Evolutionary conservation across 805 yeast genomes (phyloP).

Genomic region (Maudiozyma pseudohumilis): DNA sequence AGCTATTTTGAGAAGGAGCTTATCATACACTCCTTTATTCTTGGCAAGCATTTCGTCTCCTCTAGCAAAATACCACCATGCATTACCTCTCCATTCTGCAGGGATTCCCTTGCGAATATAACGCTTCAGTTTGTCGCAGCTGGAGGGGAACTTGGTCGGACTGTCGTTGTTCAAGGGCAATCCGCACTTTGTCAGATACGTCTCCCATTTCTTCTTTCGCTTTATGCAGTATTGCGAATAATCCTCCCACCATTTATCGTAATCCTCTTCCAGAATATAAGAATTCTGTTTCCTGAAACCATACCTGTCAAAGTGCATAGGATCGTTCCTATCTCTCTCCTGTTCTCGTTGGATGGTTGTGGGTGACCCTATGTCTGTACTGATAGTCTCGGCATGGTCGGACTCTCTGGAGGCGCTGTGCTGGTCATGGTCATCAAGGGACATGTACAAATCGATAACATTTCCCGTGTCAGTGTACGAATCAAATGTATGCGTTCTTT

Average conservation of each 20-base stretch:
- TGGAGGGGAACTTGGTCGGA: constrained; percentile 67
- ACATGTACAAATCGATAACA: background rate
- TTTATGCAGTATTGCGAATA: constrained; percentile 54
- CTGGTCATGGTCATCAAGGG: background rate
- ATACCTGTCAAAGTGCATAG: constrained; percentile 52
- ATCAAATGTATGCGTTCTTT: background rate
- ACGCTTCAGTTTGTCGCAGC: constrained; percentile 65
- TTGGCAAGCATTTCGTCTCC: constrained; percentile 66
- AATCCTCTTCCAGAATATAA: constrained; percentile 44
- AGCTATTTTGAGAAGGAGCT: constrained; percentile 50
- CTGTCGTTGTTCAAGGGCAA: constrained; percentile 37
- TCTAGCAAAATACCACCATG: constrained; percentile 90
- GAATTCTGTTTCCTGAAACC: constrained; percentile 75
- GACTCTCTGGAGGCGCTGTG: background rate
- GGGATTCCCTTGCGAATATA: constrained; percentile 88
- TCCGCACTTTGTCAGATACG: constrained; percentile 57
- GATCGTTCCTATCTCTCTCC: constrained; percentile 3
- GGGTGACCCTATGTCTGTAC: constrained; percentile 1
- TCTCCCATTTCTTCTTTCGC: constrained; percentile 69
- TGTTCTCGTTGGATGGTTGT: constrained; percentile 6
- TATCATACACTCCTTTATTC: constrained; percentile 67
- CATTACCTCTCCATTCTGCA: constrained; percentile 93
- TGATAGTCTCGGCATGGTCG: background rate
- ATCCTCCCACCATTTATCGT: constrained; percentile 64
- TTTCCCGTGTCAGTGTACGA: background rate